Conservation (phyloP, 495 filamentous ascomycete genomes). For the Penicillium cosmopolitanum region DNA sequence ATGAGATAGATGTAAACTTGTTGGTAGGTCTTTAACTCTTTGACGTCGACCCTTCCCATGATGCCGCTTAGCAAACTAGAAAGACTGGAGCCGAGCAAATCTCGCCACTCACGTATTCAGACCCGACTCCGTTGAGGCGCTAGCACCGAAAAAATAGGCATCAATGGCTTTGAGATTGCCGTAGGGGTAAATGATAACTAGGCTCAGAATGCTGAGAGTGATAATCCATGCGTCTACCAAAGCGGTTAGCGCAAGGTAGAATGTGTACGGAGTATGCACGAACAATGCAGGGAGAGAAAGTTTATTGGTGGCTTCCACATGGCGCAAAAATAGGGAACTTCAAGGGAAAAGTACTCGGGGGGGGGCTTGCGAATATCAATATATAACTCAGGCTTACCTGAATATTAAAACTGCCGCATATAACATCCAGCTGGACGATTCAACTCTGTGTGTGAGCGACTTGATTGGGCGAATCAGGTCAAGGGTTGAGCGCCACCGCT, state of each 20-base stretch:
- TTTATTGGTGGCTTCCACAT: conserved; percentile 52
- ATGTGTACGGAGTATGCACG: conserved; percentile 5
- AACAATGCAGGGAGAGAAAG: conserved; percentile 71
- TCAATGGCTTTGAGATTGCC: conserved; percentile 46
- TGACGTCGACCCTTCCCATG: conserved; percentile 45
- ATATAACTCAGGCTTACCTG: conserved; percentile 1
- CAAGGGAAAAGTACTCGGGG: too few relatives aligned
- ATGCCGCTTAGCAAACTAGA: too few relatives aligned
- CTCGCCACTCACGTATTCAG: conserved; percentile 49
- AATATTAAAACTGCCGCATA: conserved; percentile 1
- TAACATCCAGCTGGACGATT: neutral
- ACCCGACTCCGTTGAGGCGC: conserved; percentile 45
- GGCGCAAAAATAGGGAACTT: conserved; percentile 3
- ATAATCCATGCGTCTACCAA: conserved; percentile 48
- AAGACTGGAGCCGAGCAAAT: too few relatives aligned
- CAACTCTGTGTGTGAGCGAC: conserved; percentile 1
- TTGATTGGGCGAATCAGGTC: conserved; percentile 2
- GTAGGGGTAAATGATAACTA: conserved; percentile 43
- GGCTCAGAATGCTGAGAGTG: conserved; percentile 33
- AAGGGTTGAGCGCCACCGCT: conserved; percentile 1
- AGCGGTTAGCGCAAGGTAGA: conserved; percentile 8
- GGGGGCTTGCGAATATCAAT: conserved; percentile 7
- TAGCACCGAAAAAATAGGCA: conserved; percentile 50
- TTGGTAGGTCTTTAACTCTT: conserved; percentile 42
- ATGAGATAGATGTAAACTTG: conserved; percentile 42